These are phyloP conservation scores for Gracilariopsis chorda DNA, from an alignment of 23 red algal species.

Conservation along the genomic window DNA sequence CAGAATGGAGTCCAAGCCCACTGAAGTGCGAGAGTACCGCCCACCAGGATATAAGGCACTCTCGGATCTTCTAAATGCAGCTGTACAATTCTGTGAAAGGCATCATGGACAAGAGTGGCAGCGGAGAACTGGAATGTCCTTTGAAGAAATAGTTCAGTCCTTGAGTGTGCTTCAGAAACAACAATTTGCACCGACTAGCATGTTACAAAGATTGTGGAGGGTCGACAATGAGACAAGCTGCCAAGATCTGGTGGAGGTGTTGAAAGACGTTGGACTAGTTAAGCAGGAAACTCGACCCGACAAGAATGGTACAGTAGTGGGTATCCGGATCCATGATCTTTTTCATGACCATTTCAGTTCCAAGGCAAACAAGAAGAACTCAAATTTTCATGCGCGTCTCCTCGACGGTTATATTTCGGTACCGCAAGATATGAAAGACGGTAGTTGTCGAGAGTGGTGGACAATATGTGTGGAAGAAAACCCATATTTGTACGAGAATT, in stretches of 20 bases:
- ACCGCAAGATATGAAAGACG: neutral
- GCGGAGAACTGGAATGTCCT: neutral
- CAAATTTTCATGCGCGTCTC: neutral
- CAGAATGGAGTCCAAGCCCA: neutral
- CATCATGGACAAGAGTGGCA: neutral
- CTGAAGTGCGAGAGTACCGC: neutral
- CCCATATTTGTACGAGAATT: neutral
- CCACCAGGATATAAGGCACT: neutral
- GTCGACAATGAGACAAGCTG: neutral
- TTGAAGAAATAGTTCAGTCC: neutral
- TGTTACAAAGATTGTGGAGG: neutral
- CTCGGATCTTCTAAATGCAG: neutral
- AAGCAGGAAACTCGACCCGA: neutral
- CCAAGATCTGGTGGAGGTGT: neutral
- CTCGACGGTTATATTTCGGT: neutral
- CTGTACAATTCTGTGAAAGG: neutral
- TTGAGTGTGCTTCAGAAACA: neutral
- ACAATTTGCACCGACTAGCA: neutral
- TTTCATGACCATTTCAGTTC: neutral
- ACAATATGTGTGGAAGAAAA: neutral
- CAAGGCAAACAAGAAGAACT: neutral
- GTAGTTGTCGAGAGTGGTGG: neutral
- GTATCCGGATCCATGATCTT: neutral
- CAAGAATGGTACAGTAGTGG: neutral
- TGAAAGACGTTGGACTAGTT: neutral